phyloP scores from a whole-genome alignment of 192 early-diverging fungal genomes.

The Rhizophagus prolifer region DNA sequence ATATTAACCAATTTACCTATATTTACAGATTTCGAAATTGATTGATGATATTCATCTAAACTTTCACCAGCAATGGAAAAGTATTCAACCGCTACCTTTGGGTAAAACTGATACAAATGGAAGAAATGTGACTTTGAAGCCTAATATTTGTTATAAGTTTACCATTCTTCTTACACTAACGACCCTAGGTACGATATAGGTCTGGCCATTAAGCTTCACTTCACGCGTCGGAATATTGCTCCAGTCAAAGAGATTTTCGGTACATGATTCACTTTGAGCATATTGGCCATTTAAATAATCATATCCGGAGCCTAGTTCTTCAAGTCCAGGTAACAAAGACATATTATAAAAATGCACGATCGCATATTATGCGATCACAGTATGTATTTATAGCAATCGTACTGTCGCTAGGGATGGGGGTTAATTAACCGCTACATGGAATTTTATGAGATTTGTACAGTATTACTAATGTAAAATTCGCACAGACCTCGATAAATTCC shows the following conservation, averaged over 20 bases:
- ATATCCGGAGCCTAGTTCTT: constrained; percentile 12
- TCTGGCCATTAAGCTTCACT: not conserved
- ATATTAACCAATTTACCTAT: not conserved
- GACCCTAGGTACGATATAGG: constrained; percentile 2
- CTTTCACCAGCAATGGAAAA: not conserved
- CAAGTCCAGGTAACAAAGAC: constrained; percentile 13
- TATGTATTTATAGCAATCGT: too few species aligned
- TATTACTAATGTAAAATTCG: too few species aligned
- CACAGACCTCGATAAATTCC: too few species aligned
- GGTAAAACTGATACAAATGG: not conserved
- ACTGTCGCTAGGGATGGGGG: too few species aligned
- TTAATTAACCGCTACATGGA: too few species aligned
- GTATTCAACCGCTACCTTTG: constrained; percentile 1
- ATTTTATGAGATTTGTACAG: too few species aligned
- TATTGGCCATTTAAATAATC: constrained; percentile 15
- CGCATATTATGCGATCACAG: too few species aligned
- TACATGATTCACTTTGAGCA: constrained; percentile 15
- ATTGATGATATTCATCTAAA: constrained; percentile 11
- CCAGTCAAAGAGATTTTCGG: constrained; percentile 7
- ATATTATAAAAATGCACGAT: not conserved
- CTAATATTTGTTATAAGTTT: not conserved
- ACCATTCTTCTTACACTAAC: not conserved
- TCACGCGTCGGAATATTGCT: not conserved
- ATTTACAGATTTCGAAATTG: not conserved
- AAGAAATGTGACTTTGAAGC: not conserved